Conservation (phyloP, 208 protist species). For the Naegleria fowleri region DNA sequence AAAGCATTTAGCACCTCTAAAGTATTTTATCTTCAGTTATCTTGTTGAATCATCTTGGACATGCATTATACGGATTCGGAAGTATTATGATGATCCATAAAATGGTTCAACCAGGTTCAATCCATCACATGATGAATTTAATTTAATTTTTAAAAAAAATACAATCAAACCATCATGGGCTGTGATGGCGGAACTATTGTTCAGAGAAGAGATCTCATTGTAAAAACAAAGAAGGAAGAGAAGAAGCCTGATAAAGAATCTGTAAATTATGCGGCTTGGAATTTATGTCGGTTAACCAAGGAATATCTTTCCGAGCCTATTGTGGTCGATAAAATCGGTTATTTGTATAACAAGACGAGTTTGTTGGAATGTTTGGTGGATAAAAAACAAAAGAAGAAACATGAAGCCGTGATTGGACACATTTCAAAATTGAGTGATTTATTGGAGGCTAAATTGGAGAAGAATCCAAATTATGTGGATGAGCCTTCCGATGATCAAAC, state of each 20-base stretch:
- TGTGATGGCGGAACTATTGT: neutral
- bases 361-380: neutral
- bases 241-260: neutral
- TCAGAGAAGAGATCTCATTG: neutral
- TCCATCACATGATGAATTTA: too few species aligned
- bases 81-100: too few species aligned
- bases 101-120: too few species aligned
- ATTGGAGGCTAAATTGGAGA: neutral
- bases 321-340: neutral
- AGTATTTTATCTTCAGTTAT: too few species aligned
- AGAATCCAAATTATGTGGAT: neutral
- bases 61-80: too few species aligned
- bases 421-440: neutral
- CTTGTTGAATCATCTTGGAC: too few species aligned
- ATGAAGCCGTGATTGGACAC: neutral
- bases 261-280: neutral
- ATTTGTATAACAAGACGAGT: neutral
- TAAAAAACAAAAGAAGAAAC: neutral
- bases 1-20: too few species aligned
- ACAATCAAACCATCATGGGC: conserved; percentile 8
- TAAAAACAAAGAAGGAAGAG: neutral
- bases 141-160: too few species aligned
- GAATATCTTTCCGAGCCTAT: neutral
- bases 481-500: neutral
- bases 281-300: neutral